Percentiles rank a stretch among this genome's conserved stretches.
These are phyloP conservation scores for Mucor saturninus DNA, from an alignment of 371 early-diverging fungal species.

Conservation along the genomic window DNA sequence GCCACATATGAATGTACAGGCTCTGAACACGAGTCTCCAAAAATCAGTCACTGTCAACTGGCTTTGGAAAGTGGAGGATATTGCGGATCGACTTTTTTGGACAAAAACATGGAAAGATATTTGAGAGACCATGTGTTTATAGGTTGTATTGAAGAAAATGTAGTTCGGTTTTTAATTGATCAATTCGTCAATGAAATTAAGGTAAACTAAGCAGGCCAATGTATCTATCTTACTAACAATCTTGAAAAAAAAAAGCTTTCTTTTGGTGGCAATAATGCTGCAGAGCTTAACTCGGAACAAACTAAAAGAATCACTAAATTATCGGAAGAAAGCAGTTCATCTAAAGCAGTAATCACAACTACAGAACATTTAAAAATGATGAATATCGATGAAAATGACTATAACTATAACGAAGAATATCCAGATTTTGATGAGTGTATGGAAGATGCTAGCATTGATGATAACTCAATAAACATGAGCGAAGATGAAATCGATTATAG, in stretches of 20 bases:
- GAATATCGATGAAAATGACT: background rate
- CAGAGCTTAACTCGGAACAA: background rate
- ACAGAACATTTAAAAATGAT: background rate
- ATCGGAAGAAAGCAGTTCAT: too few species aligned
- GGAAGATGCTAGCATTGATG: background rate
- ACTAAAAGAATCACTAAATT: background rate
- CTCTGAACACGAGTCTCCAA: background rate
- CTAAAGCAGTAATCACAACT: background rate
- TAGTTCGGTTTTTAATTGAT: background rate
- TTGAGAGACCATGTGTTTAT: conserved; percentile 3
- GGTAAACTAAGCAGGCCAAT: too few species aligned
- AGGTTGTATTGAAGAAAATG: background rate
- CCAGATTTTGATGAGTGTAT: background rate
- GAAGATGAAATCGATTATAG: too few species aligned
- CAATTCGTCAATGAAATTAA: conserved; percentile 4
- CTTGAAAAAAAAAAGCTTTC: background rate
- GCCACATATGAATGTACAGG: conserved; percentile 25
- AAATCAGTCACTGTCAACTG: conserved; percentile 7
- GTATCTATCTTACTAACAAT: too few species aligned
- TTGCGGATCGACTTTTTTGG: conserved; percentile 26
- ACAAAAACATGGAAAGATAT: conserved; percentile 12
- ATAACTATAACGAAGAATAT: background rate
- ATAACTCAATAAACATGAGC: too few species aligned
- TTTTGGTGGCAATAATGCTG: background rate
- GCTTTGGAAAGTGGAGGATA: conserved; percentile 8